A percentile compares a stretch with the other conserved stretches of the same genome.
phyloP scores from a whole-genome alignment of 2,329 filamentous ascomycete genomes.

The Sarocladium brachiariae region DNA sequence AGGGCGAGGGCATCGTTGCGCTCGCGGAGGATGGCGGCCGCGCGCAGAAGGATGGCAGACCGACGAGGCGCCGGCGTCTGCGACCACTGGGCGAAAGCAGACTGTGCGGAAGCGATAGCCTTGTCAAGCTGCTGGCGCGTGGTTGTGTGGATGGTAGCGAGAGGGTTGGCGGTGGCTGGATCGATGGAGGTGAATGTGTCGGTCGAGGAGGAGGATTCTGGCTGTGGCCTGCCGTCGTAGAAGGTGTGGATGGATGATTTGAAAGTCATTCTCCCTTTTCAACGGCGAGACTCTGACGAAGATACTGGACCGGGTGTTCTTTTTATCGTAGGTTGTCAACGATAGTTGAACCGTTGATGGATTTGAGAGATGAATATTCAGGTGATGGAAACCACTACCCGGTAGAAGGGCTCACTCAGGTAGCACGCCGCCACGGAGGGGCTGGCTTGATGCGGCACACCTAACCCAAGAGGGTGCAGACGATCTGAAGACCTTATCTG shows the following conservation, averaged over 20 bases:
- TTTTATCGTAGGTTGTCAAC: too few relatives aligned
- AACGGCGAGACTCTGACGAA: slow-evolving; percentile 34
- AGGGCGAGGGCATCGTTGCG: slow-evolving; percentile 74
- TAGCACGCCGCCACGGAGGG: too few relatives aligned
- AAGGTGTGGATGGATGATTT: slow-evolving; percentile 53
- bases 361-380: too few relatives aligned
- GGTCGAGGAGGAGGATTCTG: slow-evolving; percentile 45
- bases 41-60: slow-evolving; percentile 70
- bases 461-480: too few relatives aligned
- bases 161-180: slow-evolving; percentile 60
- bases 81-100: slow-evolving; percentile 72
- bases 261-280: slow-evolving; percentile 32
- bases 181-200: slow-evolving; percentile 66
- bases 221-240: slow-evolving; percentile 64
- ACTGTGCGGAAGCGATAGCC: slow-evolving; percentile 62
- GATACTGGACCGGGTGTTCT: too few relatives aligned
- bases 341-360: too few relatives aligned
- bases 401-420: too few relatives aligned
- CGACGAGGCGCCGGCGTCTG: slow-evolving; percentile 66
- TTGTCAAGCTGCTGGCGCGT: slow-evolving; percentile 61
- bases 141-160: slow-evolving; percentile 67
- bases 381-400: too few relatives aligned
- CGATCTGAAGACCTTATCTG: too few relatives aligned
- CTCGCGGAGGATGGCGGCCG: slow-evolving; percentile 64
- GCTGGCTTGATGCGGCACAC: too few relatives aligned